phyloP scores from a whole-genome alignment of 257 asterid genomes.

The Nicotiana undulata region DNA sequence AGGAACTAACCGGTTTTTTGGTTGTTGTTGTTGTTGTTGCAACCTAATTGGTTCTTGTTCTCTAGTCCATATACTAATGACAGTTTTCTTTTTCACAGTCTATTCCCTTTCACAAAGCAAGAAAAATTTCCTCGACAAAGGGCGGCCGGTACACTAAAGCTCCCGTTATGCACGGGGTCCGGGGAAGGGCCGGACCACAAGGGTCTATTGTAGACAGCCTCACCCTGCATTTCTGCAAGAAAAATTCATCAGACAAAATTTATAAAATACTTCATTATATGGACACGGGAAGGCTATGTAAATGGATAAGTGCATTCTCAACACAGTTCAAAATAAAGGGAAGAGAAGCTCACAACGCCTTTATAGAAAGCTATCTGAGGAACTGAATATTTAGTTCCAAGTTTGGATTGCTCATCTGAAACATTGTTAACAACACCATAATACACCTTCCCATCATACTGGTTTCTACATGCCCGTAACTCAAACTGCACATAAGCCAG shows the following conservation, averaged over 20 bases:
- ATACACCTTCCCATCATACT: slow-evolving; percentile 60
- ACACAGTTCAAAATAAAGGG: background rate
- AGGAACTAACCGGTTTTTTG: too few species aligned
- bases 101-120: background rate
- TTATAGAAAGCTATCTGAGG: slow-evolving; percentile 91
- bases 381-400: slow-evolving; percentile 74
- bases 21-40: background rate
- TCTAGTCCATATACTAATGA: background rate
- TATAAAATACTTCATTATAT: background rate
- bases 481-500: slow-evolving; percentile 66
- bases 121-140: background rate
- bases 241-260: too few species aligned
- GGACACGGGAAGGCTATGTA: background rate
- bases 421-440: slow-evolving; percentile 85
- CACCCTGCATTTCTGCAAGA: too few species aligned
- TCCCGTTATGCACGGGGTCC: too few species aligned
- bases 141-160: too few species aligned
- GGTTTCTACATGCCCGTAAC: slow-evolving; percentile 69
- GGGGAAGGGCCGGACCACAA: too few species aligned
- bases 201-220: too few species aligned
- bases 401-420: slow-evolving; percentile 77
- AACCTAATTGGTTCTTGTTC: background rate
- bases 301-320: background rate
- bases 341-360: slow-evolving; percentile 60
- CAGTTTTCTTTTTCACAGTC: background rate